Evolutionary conservation across 768 basidiomycete genomes (phyloP), one percentile per base, ranked within the genome.

Genomic region (Mycena galopus): DNA sequence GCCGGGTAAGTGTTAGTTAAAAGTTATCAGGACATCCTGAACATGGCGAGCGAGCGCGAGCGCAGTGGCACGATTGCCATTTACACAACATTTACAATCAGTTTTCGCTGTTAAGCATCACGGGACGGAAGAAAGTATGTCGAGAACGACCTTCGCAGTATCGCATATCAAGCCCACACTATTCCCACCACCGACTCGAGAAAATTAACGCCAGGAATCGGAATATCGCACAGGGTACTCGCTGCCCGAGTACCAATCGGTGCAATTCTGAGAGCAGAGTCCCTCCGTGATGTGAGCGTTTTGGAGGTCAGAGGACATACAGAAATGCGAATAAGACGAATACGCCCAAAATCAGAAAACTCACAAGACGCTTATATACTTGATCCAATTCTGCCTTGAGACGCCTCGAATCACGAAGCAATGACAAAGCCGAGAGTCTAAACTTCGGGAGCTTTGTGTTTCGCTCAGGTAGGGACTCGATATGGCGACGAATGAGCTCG

Each of bases 111-210:
- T 27, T 14, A n/a, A n/a, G n/a, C n/a, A 29, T 25, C 3, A n/a
- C 47, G 21, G 17, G n/a, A 6, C 4, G 16, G n/a, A n/a, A 12
- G 10, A 37, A 16, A 17, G 23, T 12, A 35, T 58, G 2, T 27
- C 9, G 7, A 5, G 5, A 25, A 21, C 60, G 12, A 33, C 56
- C 56, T 66, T 66, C 21, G 56, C 65, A 3, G 56, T 66, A 6
- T 66, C 65, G 23, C 56, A 66, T 23, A 66, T 66, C 30, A 66
- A 33, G 12, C 6, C 55, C 30, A 27, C 30, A 27, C 42, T 32
- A 66, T 23, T 2, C 21, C 56, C 5, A 58, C 30, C 6, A 11
- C 42, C 1, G 56, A 56, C 42, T 50, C 58, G 29, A 32, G 14
- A 3, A 66, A 23, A 27, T 25, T 47, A n/a, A 66, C 30, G 5